Evolutionary conservation across 768 basidiomycete species (phyloP).

Genomic region (Phlebiopsis gigantea): DNA sequence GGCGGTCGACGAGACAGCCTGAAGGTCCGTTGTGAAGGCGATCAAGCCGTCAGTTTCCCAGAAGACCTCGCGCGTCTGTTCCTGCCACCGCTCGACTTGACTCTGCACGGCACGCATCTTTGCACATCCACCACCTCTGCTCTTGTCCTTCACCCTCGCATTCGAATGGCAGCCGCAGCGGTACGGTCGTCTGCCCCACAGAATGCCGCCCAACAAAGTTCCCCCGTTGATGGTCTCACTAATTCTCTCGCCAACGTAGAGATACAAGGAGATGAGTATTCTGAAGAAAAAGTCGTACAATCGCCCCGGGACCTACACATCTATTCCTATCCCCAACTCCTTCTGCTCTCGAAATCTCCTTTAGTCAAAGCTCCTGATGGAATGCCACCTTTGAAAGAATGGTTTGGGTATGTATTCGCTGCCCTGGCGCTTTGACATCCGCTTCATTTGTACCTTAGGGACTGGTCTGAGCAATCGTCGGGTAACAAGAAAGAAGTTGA

Average conservation of each 20-base stretch:
- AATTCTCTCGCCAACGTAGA: slow-evolving; percentile 30
- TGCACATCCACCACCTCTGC: slow-evolving; percentile 2
- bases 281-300: slow-evolving; percentile 25
- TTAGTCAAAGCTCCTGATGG: slow-evolving; percentile 62
- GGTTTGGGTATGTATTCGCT: slow-evolving; percentile 70
- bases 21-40: slow-evolving; percentile 2
- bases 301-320: slow-evolving; percentile 46
- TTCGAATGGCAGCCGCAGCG: slow-evolving; percentile 31
- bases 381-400: slow-evolving; percentile 81
- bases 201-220: slow-evolving; percentile 1
- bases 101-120: slow-evolving; percentile 5
- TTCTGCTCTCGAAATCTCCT: slow-evolving; percentile 68
- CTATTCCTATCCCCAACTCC: slow-evolving; percentile 67
- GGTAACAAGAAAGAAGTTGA: slow-evolving; percentile 69
- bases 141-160: not conserved
- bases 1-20: not conserved
- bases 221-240: slow-evolving; percentile 24
- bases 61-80: slow-evolving; percentile 5
- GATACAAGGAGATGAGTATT: slow-evolving; percentile 23
- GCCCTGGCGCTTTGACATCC: slow-evolving; percentile 2
- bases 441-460: slow-evolving; percentile 23
- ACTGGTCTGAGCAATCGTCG: slow-evolving; percentile 54
- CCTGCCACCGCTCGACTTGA: slow-evolving; percentile 6
- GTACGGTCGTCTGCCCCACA: slow-evolving; percentile 5
- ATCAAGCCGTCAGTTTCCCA: slow-evolving; percentile 5